Evolutionary conservation across 257 asterid genomes (phyloP), one percentile per base, ranked within the genome.

Genomic region (Solanum pennellii): DNA sequence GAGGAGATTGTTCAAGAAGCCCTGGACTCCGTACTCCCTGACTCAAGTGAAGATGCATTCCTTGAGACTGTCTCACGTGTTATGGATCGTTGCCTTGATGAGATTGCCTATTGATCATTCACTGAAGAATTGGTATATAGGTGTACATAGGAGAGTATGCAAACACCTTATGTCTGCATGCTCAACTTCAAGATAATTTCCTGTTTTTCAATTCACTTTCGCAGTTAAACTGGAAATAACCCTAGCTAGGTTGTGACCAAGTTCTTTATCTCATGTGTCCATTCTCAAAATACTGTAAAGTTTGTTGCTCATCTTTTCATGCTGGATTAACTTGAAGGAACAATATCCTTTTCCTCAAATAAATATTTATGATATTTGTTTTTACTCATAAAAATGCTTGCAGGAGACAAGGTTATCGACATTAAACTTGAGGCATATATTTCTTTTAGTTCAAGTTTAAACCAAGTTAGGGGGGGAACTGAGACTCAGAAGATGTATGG

Each of bases 1-100:
- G 99, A 96, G 91, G 94, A 93, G 89, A 94, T 96, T 16, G 90
- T 96, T 87, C 89, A 85, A 86, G 98, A 94, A 89, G 98, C 98
- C 29, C 90, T 86, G 79, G 98, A 93, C 74, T 92, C 92, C 2
- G 91, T 94, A 41, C 94, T 95, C 71, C 98, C 98, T 3, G 86
- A 91, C 83, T 92, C 94, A 2, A 92, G 95, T 79, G 98, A 96
- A 91, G 94, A 89, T 44, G 92, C 95, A 15, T 93, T 95, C 91
- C 92, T 94, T 15, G 98, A 95, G 85, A 60, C 93, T 27, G 91
- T 95, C 76, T 92, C 98, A 21, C 23, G n/a, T 88, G 87, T 92
- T 87, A 91, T 97, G 93, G 98, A 97, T 87, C 92, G 90, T 45
- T 90, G 39, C 89, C 94, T 95, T 5, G 92, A 93, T 80, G 92